Percentiles rank a stretch among this genome's conserved stretches.
Conservation (phyloP, 73 alveolate species). For the Tetrahymena thermophila region DNA sequence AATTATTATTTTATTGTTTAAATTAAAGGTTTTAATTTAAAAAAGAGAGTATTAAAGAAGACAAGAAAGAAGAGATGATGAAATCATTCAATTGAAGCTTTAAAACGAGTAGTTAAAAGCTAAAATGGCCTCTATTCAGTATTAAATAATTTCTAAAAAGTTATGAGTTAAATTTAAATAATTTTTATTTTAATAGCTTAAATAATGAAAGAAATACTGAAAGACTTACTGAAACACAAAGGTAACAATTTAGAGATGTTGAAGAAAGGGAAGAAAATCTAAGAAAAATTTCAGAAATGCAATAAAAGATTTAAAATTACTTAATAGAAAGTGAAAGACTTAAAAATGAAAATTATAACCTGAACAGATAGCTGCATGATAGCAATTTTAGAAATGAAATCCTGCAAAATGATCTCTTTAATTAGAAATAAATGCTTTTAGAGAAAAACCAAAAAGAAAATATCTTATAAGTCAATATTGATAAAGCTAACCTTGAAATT, state of each 20-base stretch:
- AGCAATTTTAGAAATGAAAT: background rate
- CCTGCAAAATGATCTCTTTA: background rate
- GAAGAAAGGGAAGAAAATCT: background rate
- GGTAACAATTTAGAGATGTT: background rate
- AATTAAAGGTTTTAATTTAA: background rate
- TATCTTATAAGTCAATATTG: background rate
- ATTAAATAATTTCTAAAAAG: background rate
- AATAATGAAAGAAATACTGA: background rate
- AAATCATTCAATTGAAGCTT: background rate
- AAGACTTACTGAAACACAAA: background rate
- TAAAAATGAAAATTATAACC: background rate
- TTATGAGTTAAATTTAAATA: too few relatives aligned
- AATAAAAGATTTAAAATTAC: background rate
- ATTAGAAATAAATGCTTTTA: background rate
- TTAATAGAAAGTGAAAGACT: background rate
- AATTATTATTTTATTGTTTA: background rate
- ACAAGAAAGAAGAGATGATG: background rate
- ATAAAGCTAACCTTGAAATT: background rate
- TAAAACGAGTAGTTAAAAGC: background rate
- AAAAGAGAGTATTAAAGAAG: background rate
- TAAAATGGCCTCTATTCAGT: background rate
- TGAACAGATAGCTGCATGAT: background rate
- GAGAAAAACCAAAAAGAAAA: background rate
- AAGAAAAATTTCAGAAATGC: background rate
- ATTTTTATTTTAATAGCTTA: background rate